Conservation (phyloP, 2,329 filamentous ascomycete genomes). For the Aspergillus proliferans region DNA sequence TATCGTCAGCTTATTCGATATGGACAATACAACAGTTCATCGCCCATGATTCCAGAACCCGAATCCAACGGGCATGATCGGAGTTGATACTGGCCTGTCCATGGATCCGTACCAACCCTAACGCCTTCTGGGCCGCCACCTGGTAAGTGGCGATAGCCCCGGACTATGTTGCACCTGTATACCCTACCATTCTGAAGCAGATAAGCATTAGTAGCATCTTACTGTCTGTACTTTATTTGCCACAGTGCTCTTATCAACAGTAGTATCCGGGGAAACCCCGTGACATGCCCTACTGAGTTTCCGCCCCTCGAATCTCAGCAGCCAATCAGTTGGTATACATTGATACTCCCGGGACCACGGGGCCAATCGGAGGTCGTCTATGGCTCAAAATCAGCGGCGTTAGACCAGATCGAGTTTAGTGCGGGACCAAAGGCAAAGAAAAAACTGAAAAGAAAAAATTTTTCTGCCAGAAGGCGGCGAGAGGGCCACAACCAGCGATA, state of each 20-base stretch:
- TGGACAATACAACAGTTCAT: no score
- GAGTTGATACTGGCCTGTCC: neutral
- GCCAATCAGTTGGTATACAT: neutral
- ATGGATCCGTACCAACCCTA: neutral
- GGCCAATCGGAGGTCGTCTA: slow-evolving; percentile 14
- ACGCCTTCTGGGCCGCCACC: neutral
- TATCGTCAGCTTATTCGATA: no score
- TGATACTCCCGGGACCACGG: slow-evolving; percentile 8
- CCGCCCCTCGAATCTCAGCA: no score
- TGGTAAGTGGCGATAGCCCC: no score
- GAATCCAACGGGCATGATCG: neutral
- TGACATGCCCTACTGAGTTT: no score
- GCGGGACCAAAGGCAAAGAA: slow-evolving; percentile 16
- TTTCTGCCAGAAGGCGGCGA: slow-evolving; percentile 1
- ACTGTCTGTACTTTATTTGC: no score
- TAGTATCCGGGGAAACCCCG: no score
- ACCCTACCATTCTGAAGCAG: no score
- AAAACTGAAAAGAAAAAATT: slow-evolving; percentile 14
- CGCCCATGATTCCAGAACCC: neutral
- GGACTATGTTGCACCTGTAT: no score
- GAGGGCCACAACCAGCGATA: slow-evolving; percentile 32
- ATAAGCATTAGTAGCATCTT: no score
- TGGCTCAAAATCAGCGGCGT: slow-evolving; percentile 11
- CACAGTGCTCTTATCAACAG: no score
- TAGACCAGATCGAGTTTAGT: slow-evolving; percentile 16